phyloP scores from a whole-genome alignment of 495 filamentous ascomycete species.

The Talaromyces wortmannii region DNA sequence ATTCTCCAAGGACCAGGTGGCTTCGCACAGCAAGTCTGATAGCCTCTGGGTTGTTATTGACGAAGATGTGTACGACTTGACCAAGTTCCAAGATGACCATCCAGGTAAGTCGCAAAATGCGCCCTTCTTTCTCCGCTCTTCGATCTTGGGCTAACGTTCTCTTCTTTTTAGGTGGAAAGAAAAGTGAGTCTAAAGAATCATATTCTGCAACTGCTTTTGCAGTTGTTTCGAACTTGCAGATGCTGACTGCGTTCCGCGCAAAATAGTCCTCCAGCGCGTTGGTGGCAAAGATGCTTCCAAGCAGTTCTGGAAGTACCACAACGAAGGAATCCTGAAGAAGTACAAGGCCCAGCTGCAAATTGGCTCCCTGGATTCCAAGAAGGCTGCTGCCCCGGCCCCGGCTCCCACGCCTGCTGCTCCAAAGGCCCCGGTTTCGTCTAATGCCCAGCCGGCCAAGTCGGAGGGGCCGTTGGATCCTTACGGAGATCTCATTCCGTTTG shows the following conservation, averaged over 20 bases:
- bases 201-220: too few species aligned
- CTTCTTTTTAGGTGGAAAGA: conserved; percentile 72
- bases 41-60: conserved; percentile 88
- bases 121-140: not conserved
- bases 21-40: conserved; percentile 80
- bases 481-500: conserved; percentile 83
- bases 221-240: not conserved
- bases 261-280: conserved; percentile 74
- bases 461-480: conserved; percentile 74
- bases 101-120: conserved; percentile 49
- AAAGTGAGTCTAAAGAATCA: conserved; percentile 52
- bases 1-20: conserved; percentile 78
- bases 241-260: conserved; percentile 13
- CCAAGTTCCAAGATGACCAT: conserved; percentile 90
- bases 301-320: conserved; percentile 99
- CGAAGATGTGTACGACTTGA: conserved; percentile 94
- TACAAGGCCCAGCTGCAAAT: conserved; percentile 83
- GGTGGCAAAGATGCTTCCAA: conserved; percentile 95
- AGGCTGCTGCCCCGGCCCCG: conserved; percentile 45
- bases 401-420: conserved; percentile 48
- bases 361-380: conserved; percentile 86
- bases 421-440: conserved; percentile 43
- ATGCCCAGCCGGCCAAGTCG: conserved; percentile 33
- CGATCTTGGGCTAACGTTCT: conserved; percentile 10
- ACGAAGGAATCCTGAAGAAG: conserved; percentile 89